Conservation (phyloP, 495 filamentous ascomycete species). For the Hypomontagnella submonticulosa region DNA sequence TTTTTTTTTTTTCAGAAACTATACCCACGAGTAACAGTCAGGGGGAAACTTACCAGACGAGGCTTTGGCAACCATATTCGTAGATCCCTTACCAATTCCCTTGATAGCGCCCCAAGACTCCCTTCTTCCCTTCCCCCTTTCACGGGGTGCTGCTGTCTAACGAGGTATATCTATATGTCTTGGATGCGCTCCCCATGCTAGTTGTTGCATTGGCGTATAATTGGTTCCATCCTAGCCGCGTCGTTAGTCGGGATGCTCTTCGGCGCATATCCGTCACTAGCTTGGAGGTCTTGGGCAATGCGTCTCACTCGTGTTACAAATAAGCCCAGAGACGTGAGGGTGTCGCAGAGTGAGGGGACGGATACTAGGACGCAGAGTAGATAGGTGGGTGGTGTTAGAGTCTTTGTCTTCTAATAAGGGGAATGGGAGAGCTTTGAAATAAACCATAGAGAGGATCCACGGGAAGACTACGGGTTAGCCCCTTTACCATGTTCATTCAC, state of each 20-base stretch:
- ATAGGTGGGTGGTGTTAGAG: too few relatives aligned
- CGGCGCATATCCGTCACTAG: conserved; percentile 11
- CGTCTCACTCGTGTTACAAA: too few relatives aligned
- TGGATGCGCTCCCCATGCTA: conserved; percentile 67
- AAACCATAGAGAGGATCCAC: too few relatives aligned
- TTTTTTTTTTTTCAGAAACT: background rate
- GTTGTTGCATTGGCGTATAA: conserved; percentile 58
- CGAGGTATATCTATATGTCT: conserved; percentile 67
- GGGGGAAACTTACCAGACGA: background rate
- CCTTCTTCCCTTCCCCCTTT: conserved; percentile 1
- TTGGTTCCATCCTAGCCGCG: conserved; percentile 54
- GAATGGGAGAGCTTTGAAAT: too few relatives aligned
- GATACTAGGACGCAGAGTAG: too few relatives aligned
- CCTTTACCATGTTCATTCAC: too few relatives aligned
- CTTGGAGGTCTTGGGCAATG: conserved; percentile 10
- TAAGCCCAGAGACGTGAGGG: background rate
- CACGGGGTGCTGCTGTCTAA: conserved; percentile 42
- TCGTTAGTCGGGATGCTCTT: conserved; percentile 18
- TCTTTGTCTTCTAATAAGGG: too few relatives aligned
- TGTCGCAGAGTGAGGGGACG: too few relatives aligned
- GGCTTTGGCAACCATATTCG: background rate
- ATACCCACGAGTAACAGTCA: too few relatives aligned
- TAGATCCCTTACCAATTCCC: conserved; percentile 3
- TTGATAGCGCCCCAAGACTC: background rate
- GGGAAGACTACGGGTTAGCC: too few relatives aligned